Conservation (phyloP, 2,329 filamentous ascomycete species). For the Fusarium praegraminearum region DNA sequence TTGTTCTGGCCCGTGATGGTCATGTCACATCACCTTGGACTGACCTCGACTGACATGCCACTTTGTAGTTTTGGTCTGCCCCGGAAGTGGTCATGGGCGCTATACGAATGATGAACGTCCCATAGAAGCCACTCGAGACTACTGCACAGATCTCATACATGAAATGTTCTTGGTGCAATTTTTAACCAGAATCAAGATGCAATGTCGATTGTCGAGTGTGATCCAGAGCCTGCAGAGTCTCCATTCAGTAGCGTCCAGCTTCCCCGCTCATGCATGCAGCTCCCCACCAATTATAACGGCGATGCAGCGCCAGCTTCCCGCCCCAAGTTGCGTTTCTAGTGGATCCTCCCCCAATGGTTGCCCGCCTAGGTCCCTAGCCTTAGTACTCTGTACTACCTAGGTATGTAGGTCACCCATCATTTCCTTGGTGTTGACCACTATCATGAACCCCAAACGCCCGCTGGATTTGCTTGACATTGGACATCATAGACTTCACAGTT, state of each 20-base stretch:
- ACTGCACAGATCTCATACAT: neutral
- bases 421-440: conserved; percentile 33
- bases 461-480: conserved; percentile 5
- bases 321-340: conserved; percentile 25
- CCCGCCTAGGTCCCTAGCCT: neutral
- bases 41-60: conserved; percentile 16
- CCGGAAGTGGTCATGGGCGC: conserved; percentile 20
- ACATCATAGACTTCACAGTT: conserved; percentile 3
- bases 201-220: conserved; percentile 13
- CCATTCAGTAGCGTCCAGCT: conserved; percentile 1
- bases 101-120: too few species aligned
- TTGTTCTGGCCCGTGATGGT: conserved; percentile 32
- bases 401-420: conserved; percentile 10
- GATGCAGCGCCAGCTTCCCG: conserved; percentile 37
- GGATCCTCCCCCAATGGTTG: neutral
- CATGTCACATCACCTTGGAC: conserved; percentile 17
- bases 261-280: conserved; percentile 36
- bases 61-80: conserved; percentile 19
- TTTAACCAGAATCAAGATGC: conserved; percentile 10
- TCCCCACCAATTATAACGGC: conserved; percentile 31
- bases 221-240: conserved; percentile 11
- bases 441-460: conserved; percentile 29
- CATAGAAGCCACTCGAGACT: neutral
- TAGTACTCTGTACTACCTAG: too few species aligned
- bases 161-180: neutral